A percentile compares a stretch with the other conserved stretches of the same genome.
phyloP scores from a whole-genome alignment of 345 rosid genomes.

The Acer negundo region DNA sequence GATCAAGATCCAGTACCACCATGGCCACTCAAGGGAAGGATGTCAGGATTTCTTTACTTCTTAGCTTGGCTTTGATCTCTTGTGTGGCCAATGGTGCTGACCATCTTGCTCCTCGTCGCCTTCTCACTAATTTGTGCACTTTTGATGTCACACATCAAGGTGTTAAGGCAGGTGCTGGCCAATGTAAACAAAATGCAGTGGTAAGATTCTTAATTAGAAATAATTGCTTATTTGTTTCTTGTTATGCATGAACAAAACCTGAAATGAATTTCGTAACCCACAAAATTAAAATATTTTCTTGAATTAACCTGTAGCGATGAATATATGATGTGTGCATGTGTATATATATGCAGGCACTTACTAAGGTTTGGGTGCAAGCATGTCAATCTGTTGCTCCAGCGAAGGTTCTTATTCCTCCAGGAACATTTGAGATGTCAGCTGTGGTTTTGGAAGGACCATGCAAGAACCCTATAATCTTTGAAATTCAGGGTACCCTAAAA shows the following conservation, averaged over 20 bases:
- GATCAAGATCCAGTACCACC: constrained; percentile 23
- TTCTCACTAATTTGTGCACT: constrained; percentile 29
- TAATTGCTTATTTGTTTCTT: not conserved
- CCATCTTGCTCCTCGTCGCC: constrained; percentile 31
- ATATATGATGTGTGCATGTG: not conserved
- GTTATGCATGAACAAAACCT: not conserved
- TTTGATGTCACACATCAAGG: constrained; percentile 48
- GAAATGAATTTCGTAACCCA: too few species aligned
- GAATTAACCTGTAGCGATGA: not conserved
- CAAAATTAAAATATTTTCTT: not conserved
- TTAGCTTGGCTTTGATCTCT: constrained; percentile 34
- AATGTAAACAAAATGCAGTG: not conserved
- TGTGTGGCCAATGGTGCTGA: constrained; percentile 40
- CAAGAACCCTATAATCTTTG: too few species aligned
- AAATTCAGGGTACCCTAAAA: too few species aligned
- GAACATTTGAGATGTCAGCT: too few species aligned
- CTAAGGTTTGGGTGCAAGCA: too few species aligned
- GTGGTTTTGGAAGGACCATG: too few species aligned
- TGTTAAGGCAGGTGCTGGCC: constrained; percentile 26
- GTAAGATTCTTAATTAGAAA: not conserved
- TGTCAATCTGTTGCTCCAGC: too few species aligned
- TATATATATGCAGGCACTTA: not conserved
- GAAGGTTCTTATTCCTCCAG: too few species aligned
- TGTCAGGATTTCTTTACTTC: constrained; percentile 18
- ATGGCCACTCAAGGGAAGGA: constrained; percentile 37